Evolutionary conservation across 2,329 filamentous ascomycete genomes (phyloP), one percentile per base, ranked within the genome.

Genomic region (Trichoderma atrobrunneum): DNA sequence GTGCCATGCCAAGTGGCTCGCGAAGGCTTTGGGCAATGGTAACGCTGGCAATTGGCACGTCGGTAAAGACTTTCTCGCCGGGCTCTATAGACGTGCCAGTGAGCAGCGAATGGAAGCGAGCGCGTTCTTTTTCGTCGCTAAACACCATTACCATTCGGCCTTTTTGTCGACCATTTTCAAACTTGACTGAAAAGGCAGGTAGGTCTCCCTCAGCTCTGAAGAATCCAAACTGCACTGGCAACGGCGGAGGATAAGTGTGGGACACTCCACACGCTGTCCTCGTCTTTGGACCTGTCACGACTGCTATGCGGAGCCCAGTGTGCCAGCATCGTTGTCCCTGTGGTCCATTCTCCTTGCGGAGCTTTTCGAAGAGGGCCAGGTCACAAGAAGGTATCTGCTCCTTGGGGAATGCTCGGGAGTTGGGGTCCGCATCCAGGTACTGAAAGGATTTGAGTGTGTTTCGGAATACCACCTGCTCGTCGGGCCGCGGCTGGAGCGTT

Each of bases 141-240:
- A 98, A 97, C 0, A 92, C 91, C 75, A 97, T 84, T 24, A 95
- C 87, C 86, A 95, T 92, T 3, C 89, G 90, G 43, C 92, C 92
- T 72, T 90, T 89, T 54, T 87, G 84, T 26, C 88, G 86, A 10
- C 87, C 87, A 75, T 91, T 91, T 61, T 90, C 89, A 66, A 93
- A 90, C 56, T 91, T 90, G 39, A 97, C 82, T 43, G 93, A 88
- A 76, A 94, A 85, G 8, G 90, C 90, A 1, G 93, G 91, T 8
- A 88, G 85, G 11, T 91, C 91, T 70, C 89, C 88, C 36, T 95
- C 93, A 21, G 89, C 89, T 10, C 91, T 89, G 74, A 94, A 84
- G 77, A 95, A 92, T 14, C 92, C 91, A 78, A 95, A 97, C 61
- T 93, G 89, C 60, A 97, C 85, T 0, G 93, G 93, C 26, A 87